Evolutionary conservation across 2,329 filamentous ascomycete genomes (phyloP).

Genomic region (Emergomyces orientalis): DNA sequence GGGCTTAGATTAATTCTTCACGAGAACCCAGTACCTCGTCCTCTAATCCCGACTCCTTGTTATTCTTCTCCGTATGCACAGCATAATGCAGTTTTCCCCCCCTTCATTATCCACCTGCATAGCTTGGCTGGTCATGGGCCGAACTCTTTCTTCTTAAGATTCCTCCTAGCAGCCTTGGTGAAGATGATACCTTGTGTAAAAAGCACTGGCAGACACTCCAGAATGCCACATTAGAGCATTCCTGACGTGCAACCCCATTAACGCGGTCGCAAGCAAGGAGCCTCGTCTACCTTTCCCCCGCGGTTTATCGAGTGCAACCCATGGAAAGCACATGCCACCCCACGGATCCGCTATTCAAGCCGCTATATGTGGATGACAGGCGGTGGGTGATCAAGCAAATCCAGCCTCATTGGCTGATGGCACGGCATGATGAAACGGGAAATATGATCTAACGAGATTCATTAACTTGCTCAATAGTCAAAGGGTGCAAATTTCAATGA

Average conservation of each 20-base stretch:
- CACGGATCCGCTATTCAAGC: not conserved
- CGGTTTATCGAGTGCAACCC: not conserved
- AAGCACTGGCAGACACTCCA: not conserved
- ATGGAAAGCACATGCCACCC: not conserved
- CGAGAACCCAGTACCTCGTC: not conserved
- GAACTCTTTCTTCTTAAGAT: not conserved
- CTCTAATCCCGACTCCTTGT: not conserved
- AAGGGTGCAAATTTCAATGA: not conserved
- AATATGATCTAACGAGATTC: not conserved
- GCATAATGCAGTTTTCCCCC: not conserved
- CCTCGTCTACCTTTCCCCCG: not conserved
- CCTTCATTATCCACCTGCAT: not conserved
- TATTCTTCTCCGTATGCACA: not conserved
- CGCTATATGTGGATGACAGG: not conserved
- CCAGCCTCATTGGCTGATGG: not conserved
- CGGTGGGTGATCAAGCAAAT: not conserved
- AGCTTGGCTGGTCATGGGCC: not conserved
- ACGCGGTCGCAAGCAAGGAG: not conserved
- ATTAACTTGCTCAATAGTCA: not conserved
- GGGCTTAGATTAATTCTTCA: not conserved
- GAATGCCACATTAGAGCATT: not conserved
- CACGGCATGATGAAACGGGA: not conserved
- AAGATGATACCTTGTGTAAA: not conserved
- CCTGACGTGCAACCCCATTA: not conserved
- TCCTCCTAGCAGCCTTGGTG: not conserved